Evolutionary conservation across 345 rosid species (phyloP), one percentile per base, ranked within the genome.

Genomic region (Nephelium lappaceum): DNA sequence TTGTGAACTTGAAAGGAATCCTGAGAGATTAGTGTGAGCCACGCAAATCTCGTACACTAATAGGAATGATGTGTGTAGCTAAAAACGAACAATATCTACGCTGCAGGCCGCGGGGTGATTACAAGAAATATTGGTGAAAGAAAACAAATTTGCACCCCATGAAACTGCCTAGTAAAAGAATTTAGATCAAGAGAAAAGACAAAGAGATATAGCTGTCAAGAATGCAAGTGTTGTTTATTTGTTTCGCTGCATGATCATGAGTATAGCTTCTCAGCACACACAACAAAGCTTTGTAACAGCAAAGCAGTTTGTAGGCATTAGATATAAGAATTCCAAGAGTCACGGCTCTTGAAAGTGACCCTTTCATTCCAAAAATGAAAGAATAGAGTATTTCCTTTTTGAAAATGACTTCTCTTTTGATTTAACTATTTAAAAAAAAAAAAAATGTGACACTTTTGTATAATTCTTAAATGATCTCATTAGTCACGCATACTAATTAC

Each of bases 171-270:
- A 12, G 61, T 5, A 12, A 41, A n/a, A 45, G 14, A 9, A 42
- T 31, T 62, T 10, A 49, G 58, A 0, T 15, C 21, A 8, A 45
- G 9, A 24, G n/a, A 79, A 72, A 67, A 45, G 78, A 81, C 84
- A 67, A 66, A 66, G 39, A 31, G 24, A 45, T 24, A 67, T 67
- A 81, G 81, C 78, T 81, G 81, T 77, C 71, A 65, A 73, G 38
- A 67, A 74, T 38, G 80, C 6, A 69, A 72, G 67, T 53, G 72
- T 31, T n/a, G n/a, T 18, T 51, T 39, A 11, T 67, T 77, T 67
- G 74, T 72, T 67, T 58, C 36, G 77, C 42, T 58, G 77, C 66
- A 67, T 57, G 79, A 43, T 15, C n/a, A 53, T 19, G 16, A 53
- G 11, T 49, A 36, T 18, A 53, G 39, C 14, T 16, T 47, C 14